phyloP scores from a whole-genome alignment of 495 filamentous ascomycete genomes.

The Neurospora africana region DNA sequence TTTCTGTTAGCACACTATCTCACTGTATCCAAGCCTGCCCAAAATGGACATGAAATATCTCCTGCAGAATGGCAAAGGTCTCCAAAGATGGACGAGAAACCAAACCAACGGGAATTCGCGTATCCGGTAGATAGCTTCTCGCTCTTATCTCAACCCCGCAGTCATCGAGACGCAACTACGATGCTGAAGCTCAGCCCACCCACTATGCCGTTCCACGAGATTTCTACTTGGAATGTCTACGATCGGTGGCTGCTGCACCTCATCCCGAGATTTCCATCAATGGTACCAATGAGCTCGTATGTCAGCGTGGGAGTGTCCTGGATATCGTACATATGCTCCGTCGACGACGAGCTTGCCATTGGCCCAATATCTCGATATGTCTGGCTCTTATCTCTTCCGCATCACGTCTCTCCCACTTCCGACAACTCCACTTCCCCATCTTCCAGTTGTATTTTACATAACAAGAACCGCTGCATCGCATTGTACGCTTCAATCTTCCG shows the following conservation, averaged over 20 bases:
- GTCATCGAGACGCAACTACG: background rate
- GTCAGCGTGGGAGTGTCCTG: slow-evolving; percentile 7
- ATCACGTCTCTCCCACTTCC: slow-evolving; percentile 5
- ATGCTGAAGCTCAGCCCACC: background rate
- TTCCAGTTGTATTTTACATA: slow-evolving; percentile 5
- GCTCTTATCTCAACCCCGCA: background rate
- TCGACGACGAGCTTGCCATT: background rate
- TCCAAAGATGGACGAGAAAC: background rate
- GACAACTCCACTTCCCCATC: background rate
- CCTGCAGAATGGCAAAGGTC: background rate
- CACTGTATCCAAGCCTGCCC: background rate
- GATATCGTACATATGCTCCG: background rate
- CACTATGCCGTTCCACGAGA: background rate
- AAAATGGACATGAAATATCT: background rate
- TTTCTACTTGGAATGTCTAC: background rate
- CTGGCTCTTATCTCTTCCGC: slow-evolving; percentile 12
- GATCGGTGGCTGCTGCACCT: slow-evolving; percentile 8
- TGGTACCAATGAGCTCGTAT: slow-evolving; percentile 8
- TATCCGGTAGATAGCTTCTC: background rate
- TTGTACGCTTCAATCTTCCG: background rate
- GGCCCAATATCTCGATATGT: slow-evolving; percentile 1
- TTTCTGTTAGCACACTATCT: background rate
- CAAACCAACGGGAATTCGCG: background rate
- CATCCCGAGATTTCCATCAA: slow-evolving; percentile 9
- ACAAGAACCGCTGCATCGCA: slow-evolving; percentile 3